These are phyloP conservation scores for Colletotrichum costaricense DNA, from an alignment of 2,329 filamentous ascomycete species.

Conservation along the genomic window DNA sequence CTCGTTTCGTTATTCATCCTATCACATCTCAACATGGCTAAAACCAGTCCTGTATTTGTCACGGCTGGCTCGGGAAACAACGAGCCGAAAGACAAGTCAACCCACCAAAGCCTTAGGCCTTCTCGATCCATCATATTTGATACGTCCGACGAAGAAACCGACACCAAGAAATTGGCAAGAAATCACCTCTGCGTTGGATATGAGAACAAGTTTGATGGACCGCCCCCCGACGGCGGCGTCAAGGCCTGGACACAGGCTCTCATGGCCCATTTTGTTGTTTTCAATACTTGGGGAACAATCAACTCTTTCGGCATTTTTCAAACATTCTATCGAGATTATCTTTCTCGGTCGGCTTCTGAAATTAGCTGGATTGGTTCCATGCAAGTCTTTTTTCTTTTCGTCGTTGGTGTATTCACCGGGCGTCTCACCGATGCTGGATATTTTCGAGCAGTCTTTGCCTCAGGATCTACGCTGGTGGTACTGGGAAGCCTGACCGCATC, in stretches of 20 bases:
- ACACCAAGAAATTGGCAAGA: too few relatives aligned
- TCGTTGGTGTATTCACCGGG: constrained; percentile 53
- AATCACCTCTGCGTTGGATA: too few relatives aligned
- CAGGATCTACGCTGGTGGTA: not conserved
- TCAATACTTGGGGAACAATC: constrained; percentile 47
- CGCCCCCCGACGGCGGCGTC: constrained; percentile 38
- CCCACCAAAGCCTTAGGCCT: too few relatives aligned
- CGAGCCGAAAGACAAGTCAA: too few relatives aligned
- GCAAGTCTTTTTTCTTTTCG: constrained; percentile 54
- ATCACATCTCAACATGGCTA: too few relatives aligned
- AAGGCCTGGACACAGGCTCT: constrained; percentile 40
- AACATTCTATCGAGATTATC: constrained; percentile 52
- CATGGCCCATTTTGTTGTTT: constrained; percentile 18
- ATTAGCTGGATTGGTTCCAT: constrained; percentile 59
- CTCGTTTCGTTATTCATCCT: too few relatives aligned
- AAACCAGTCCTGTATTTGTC: too few relatives aligned
- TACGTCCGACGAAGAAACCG: too few relatives aligned
- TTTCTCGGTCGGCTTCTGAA: constrained; percentile 45
- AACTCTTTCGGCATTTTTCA: constrained; percentile 59
- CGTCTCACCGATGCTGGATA: constrained; percentile 56
- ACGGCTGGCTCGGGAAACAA: too few relatives aligned
- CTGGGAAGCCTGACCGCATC: constrained; percentile 49
- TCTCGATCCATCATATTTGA: too few relatives aligned
- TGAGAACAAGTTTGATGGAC: not conserved
- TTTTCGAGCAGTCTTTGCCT: constrained; percentile 49